A percentile compares a stretch with the other conserved stretches of the same genome.
Evolutionary conservation across 106 monocot genomes (phyloP).

Genomic region (Cymbidium sinense): DNA sequence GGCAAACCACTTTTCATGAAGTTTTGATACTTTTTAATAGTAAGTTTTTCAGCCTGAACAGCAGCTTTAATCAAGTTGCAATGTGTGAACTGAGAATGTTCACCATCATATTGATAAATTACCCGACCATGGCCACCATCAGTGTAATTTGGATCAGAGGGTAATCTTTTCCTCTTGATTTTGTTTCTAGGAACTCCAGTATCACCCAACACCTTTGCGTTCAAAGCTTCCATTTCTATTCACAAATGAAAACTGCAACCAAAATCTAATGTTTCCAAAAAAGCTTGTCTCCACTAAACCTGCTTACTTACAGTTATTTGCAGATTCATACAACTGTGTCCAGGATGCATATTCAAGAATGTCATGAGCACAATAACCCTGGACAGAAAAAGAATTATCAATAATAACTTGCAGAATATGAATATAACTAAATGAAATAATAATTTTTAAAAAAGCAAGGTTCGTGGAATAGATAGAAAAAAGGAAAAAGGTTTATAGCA

Average conservation of each 20-base stretch:
- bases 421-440: neutral
- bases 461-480: neutral
- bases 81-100: neutral
- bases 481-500: neutral
- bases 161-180: slow-evolving; percentile 33
- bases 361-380: neutral
- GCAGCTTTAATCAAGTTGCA: slow-evolving; percentile 5
- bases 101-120: neutral
- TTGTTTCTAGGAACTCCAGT: neutral
- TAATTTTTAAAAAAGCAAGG: neutral
- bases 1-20: slow-evolving; percentile 76
- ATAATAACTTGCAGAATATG: neutral
- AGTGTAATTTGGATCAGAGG: slow-evolving; percentile 5
- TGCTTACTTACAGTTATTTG: slow-evolving; percentile 19
- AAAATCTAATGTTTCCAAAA: slow-evolving; percentile 31
- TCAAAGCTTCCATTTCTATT: slow-evolving; percentile 50
- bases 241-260: slow-evolving; percentile 22
- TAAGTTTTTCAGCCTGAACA: slow-evolving; percentile 7
- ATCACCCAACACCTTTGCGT: slow-evolving; percentile 59
- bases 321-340: neutral
- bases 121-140: neutral
- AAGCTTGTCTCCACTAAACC: slow-evolving; percentile 33
- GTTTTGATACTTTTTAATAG: slow-evolving; percentile 49
- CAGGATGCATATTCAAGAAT: slow-evolving; percentile 2
- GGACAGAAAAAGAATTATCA: neutral